A percentile compares a stretch with the other conserved stretches of the same genome.
These are phyloP conservation scores for Babesia divergens DNA, from an alignment of 169 alveolate species.

Conservation along the genomic window DNA sequence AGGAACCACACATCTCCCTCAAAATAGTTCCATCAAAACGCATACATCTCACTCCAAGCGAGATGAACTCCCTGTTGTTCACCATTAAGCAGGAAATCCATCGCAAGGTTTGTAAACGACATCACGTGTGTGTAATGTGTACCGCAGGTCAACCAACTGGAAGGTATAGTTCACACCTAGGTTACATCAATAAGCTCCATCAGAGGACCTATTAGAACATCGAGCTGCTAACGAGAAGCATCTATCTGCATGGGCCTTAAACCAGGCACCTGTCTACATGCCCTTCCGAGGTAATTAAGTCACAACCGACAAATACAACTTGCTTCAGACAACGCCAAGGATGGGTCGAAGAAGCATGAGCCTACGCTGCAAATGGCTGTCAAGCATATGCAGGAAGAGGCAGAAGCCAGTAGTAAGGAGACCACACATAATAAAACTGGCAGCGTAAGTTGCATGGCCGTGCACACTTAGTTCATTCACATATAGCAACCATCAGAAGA, in stretches of 20 bases:
- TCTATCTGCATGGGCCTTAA: conserved; percentile 65
- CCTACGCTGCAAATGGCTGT: conserved; percentile 38
- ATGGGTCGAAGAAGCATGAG: conserved; percentile 16
- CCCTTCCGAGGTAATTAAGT: conserved; percentile 55
- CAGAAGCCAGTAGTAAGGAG: conserved; percentile 10
- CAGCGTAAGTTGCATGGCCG: too few species aligned
- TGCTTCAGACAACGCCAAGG: conserved; percentile 16
- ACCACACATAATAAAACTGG: neutral
- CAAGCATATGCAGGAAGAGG: conserved; percentile 17
- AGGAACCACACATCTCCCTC: conserved; percentile 60
- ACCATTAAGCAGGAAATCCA: conserved; percentile 60
- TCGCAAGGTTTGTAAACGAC: conserved; percentile 35
- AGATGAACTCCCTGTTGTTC: conserved; percentile 58
- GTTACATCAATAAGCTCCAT: neutral
- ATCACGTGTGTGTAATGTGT: neutral
- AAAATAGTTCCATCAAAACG: conserved; percentile 63
- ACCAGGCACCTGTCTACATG: conserved; percentile 66
- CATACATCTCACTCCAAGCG: conserved; percentile 60
- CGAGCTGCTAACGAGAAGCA: conserved; percentile 60
- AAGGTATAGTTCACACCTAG: conserved; percentile 28
- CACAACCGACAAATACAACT: neutral
- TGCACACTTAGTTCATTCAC: too few species aligned
- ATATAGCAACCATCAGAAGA: too few species aligned
- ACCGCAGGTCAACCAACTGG: conserved; percentile 57
- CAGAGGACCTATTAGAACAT: conserved; percentile 62